Percentiles rank a stretch among this genome's conserved stretches.
These are phyloP conservation scores for Entomortierella lignicola DNA, from an alignment of 192 early-diverging fungal genomes.

Conservation along the genomic window DNA sequence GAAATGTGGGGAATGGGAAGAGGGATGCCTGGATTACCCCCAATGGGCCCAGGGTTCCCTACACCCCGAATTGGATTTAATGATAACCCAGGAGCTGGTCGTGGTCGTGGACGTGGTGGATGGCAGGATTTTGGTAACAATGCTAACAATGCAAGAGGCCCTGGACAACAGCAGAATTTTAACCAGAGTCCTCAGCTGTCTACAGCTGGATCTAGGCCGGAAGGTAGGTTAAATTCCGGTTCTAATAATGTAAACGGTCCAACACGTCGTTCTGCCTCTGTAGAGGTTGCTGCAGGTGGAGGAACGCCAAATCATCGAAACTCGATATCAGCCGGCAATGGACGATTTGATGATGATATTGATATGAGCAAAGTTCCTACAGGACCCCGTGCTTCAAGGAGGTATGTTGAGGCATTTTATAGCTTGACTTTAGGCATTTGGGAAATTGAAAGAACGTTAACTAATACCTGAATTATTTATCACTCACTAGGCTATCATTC, in stretches of 20 bases:
- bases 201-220: not conserved
- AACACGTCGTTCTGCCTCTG: slow-evolving; percentile 5
- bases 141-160: slow-evolving; percentile 7
- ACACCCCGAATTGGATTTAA: slow-evolving; percentile 47
- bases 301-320: not conserved
- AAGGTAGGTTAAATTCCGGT: not conserved
- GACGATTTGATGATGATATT: slow-evolving; percentile 36
- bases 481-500: slow-evolving; percentile 8
- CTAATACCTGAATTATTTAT: not conserved
- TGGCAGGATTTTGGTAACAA: slow-evolving; percentile 35
- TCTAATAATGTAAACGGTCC: not conserved
- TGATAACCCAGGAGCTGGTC: slow-evolving; percentile 22
- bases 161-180: slow-evolving; percentile 7
- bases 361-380: slow-evolving; percentile 52
- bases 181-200: not conserved
- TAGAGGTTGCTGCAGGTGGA: not conserved
- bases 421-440: no score
- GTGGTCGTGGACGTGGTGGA: slow-evolving; percentile 29
- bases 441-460: no score
- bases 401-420: slow-evolving; percentile 6
- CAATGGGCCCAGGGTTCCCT: slow-evolving; percentile 51
- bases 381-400: slow-evolving; percentile 39
- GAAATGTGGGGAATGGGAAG: slow-evolving; percentile 43
- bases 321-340: not conserved
- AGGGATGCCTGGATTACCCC: slow-evolving; percentile 40